Evolutionary conservation across 2,329 filamentous ascomycete species (phyloP), one percentile per base, ranked within the genome.

Genomic region (Fusarium sp.): DNA sequence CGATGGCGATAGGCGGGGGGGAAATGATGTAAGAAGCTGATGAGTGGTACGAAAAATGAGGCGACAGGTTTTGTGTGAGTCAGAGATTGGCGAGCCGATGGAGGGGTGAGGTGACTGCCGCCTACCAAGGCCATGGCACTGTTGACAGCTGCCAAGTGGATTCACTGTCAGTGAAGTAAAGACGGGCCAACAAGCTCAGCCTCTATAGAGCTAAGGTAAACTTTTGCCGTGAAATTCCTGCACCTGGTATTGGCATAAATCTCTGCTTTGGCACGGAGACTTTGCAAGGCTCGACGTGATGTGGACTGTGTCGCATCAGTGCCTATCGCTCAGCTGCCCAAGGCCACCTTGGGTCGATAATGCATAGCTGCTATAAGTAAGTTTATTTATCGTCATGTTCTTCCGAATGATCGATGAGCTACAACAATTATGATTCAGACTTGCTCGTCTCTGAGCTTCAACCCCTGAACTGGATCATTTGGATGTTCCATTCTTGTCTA

Each of bases 401-500:
- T 1, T 14, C 24, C 6, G 12, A 14, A 18, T 10, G 2, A 10
- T 20, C 3, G 0, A 20, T 24, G 6, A 2, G 14, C 0, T 31
- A 18, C 2, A 24, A 5, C 0, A 44, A 11, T 7, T 4, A 7
- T 51, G 7, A 38, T 5, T 54, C 4, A 17, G 24, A 24, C 0
- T 15, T 35, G 15, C 48, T 51, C n/a, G 3, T 20, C 31, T 24
- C 8, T 8, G 17, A 36, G 17, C 14, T 11, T 6, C 17, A 35
- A 22, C n/a, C 48, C 31, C n/a, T 26, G n/a, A 36, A 20, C 6
- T 26, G 31, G 31, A 13, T 20, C 18, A 35, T 51, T 12, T 7
- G 8, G 12, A 20, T 20, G 6, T 17, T 13, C 17, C 17, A 1
- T 24, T 7, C 13, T 8, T 51, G 22, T 11, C 3, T 9, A 18